Evolutionary conservation across 331 rosid genomes (phyloP), one percentile per base, ranked within the genome.

Genomic region (Malus hybrid): DNA sequence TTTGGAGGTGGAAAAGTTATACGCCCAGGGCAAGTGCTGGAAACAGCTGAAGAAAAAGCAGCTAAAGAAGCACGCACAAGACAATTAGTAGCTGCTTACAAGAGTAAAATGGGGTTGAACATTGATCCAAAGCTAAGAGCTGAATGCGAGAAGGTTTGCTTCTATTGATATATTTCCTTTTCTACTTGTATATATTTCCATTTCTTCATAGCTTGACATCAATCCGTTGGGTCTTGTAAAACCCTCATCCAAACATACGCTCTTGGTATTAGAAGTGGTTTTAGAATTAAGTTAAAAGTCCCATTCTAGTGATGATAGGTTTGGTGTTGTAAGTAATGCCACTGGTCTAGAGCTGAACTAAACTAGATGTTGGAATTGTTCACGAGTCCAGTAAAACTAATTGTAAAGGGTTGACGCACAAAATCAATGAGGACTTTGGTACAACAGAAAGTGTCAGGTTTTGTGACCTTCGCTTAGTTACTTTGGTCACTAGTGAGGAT

Each of bases 1-100:
- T 93, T 81, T 82, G 98, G 98, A 42, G 98, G 98, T 70, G 98
- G 98, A 79, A 87, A 83, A 83, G 78, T 64, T 56, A 76, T 91
- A 81, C 90, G 82, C 71, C 96, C 98, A 2, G 97, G 94, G 67
- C 87, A 91, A 20, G 88, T 76, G 77, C 91, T 91, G 34, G 96
- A 91, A 87, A 87, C 91, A 4, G 89, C 73, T 22, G 98, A 91
- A 82, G 96, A 93, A 83, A 93, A 78, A n/a, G 89, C 91, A 57
- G 80, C 80, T 39, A 93, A 88, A 83, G 93, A 91, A 76, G 91
- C 86, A 54, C 90, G 82, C 33, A 91, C 96, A 44, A 87, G 84
- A 78, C 77, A 88, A 65, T 65, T 87, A 62, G 82, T 93, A 76
- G 93, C 93, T 44, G 96, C 91, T 56, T 93, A 91, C 85, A 87